These are phyloP conservation scores for Deinandra increscens DNA, from an alignment of 129 eudicot species.

Conservation along the genomic window DNA sequence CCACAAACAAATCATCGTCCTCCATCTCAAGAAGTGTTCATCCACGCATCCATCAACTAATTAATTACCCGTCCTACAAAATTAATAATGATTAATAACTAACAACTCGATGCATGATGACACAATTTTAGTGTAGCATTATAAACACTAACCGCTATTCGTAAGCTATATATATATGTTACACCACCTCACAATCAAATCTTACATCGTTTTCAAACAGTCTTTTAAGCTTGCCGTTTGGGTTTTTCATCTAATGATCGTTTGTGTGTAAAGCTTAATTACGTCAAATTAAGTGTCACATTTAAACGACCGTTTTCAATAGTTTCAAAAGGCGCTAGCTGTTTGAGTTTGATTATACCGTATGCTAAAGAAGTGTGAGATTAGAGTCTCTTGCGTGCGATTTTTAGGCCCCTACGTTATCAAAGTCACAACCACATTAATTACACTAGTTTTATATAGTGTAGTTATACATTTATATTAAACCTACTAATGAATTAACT, in stretches of 20 bases:
- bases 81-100: slow-evolving; percentile 17
- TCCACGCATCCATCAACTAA: slow-evolving; percentile 18
- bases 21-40: slow-evolving; percentile 6
- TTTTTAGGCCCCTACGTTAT: background rate
- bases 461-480: background rate
- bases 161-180: too few species aligned
- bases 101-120: background rate
- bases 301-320: too few species aligned
- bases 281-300: too few species aligned
- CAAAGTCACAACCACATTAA: background rate
- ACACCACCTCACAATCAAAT: too few species aligned
- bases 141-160: background rate
- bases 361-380: too few species aligned
- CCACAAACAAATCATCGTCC: slow-evolving; percentile 16
- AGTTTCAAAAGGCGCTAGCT: too few species aligned
- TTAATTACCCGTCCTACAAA: slow-evolving; percentile 26
- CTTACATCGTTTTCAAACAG: too few species aligned
- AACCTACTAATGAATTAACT: background rate
- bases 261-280: too few species aligned
- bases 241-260: too few species aligned
- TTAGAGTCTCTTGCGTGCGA: too few species aligned
- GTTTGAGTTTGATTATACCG: too few species aligned
- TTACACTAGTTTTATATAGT: background rate
- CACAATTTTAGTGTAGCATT: background rate
- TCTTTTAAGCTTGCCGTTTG: too few species aligned